Conservation (phyloP, 1,139 yeast species). For the Sugiyamaella castrensis region DNA sequence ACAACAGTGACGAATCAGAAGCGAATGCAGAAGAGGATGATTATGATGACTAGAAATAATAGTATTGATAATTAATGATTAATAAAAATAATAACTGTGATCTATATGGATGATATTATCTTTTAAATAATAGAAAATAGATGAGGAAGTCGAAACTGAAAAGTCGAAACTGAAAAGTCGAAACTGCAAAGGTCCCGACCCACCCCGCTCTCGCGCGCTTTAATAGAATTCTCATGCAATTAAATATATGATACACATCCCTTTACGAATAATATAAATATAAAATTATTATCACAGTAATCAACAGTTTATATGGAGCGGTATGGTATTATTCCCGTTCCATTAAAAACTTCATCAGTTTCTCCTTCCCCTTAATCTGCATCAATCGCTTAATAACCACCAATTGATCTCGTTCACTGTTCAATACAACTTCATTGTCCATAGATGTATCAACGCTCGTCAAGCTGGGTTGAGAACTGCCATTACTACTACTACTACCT, state of each 20-base stretch:
- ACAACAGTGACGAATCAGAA: not conserved
- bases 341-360: conserved; percentile 50
- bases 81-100: no score
- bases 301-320: not conserved
- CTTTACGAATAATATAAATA: no score
- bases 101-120: no score
- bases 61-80: no score
- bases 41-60: no score
- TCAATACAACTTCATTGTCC: conserved; percentile 24
- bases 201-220: no score
- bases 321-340: conserved; percentile 1
- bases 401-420: conserved; percentile 52
- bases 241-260: conserved; percentile 8
- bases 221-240: conserved; percentile 2
- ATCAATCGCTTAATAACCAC: conserved; percentile 58
- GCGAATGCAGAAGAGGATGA: no score
- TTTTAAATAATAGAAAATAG: no score
- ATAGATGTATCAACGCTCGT: conserved; percentile 13
- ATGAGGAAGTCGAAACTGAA: no score
- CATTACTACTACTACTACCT: conserved; percentile 1
- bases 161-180: no score
- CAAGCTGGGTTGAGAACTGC: conserved; percentile 12
- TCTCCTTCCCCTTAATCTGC: conserved; percentile 65
- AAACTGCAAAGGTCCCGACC: no score
- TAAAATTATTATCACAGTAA: no score